Conservation (phyloP, 2,329 filamentous ascomycete genomes). For the Aspergillus nomiae region DNA sequence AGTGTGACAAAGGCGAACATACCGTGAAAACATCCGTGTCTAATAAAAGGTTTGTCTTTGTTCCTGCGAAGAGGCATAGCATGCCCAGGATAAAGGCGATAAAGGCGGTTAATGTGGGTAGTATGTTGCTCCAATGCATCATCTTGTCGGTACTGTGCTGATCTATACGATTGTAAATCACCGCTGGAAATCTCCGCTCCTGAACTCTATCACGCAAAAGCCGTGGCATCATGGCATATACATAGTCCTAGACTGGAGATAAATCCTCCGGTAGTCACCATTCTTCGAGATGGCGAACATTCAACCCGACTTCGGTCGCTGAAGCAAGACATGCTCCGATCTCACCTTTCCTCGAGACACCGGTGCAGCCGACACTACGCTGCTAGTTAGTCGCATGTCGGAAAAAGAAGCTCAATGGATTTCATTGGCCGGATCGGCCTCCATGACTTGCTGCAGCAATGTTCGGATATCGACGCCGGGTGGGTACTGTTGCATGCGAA, state of each 20-base stretch:
- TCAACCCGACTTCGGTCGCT: not conserved
- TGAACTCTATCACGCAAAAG: not conserved
- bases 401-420: not conserved
- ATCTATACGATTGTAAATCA: not conserved
- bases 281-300: not conserved
- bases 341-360: not conserved
- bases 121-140: slow-evolving; percentile 29
- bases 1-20: slow-evolving; percentile 24
- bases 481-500: not conserved
- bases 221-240: not conserved
- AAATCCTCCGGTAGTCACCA: not conserved
- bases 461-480: not conserved
- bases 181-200: not conserved
- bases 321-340: not conserved
- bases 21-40: slow-evolving; percentile 60
- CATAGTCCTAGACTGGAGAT: not conserved
- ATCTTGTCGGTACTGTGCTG: slow-evolving; percentile 4
- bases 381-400: not conserved
- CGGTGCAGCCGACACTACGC: not conserved
- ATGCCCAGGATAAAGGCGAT: slow-evolving; percentile 61
- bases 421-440: not conserved
- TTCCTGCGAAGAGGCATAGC: slow-evolving; percentile 63
- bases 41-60: slow-evolving; percentile 58
- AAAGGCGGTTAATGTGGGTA: slow-evolving; percentile 55
- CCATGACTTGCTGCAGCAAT: not conserved